Evolutionary conservation across 352 stramenopile species (phyloP), one percentile per base, ranked within the genome.

Genomic region (Thraustochytrium sp.): DNA sequence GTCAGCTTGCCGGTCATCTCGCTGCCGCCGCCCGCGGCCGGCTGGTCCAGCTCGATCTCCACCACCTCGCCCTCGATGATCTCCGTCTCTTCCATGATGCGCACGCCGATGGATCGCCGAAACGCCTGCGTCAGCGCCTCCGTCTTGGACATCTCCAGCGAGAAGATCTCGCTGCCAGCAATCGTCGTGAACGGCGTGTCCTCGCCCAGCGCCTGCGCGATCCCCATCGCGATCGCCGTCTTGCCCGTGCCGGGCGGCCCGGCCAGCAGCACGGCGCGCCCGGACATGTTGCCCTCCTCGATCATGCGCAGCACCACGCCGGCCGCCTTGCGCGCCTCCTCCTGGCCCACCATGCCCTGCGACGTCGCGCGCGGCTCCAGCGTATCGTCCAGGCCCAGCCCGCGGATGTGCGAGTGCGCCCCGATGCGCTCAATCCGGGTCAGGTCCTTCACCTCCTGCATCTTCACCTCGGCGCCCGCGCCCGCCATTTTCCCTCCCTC

Each of bases 61-160:
- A 99, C 96, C 21, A 99, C 96, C 90, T 99, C 97, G 77, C 97
- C 97, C 88, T 99, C 96, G 87, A 99, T 99, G 76, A 99, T 97
- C 88, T 99, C 97, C 36, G 96, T 99, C 88, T 99, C 97, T 90
- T 99, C 96, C 90, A 98, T 97, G 88, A 99, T 99, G 49, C 94
- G 90, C 42, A 99, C 94, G 49, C 96, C 96, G 89, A 99, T 99
- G 8, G 92, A 97, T 44, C 93, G 90, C 59, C 97, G 92, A 86
- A 99, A 97, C 0, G 95, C 95, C 88, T 99, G 97, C 37, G 97
- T 99, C 55, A 99, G 89, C 51, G 96, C 96, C 87, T 99, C 97
- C 11, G 97, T 99, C 90, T 99, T 99, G 89, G 92, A 98, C 93
- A 99, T 98, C 89, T 99, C 97, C 3, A 99, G 89, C 46, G 94